Evolutionary conservation across 2,329 filamentous ascomycete species (phyloP).

Genomic region (Byssothecium circinans): DNA sequence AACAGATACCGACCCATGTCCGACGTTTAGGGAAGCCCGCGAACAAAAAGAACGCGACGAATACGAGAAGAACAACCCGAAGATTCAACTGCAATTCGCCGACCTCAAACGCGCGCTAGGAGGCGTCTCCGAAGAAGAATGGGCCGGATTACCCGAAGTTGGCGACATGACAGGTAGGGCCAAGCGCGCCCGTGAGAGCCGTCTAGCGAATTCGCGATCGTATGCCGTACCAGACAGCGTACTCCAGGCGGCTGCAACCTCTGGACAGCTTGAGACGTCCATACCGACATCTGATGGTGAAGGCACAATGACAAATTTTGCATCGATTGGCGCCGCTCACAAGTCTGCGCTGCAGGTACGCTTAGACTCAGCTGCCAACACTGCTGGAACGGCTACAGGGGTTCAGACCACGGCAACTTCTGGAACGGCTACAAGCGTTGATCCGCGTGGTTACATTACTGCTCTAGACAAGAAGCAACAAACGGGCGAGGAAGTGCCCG

Average conservation of each 20-base stretch:
- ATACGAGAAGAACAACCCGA: slow-evolving; percentile 96
- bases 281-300: slow-evolving; percentile 71
- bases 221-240: slow-evolving; percentile 98
- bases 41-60: slow-evolving; percentile 90
- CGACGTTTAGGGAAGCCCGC: slow-evolving; percentile 80
- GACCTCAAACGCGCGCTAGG: slow-evolving; percentile 90
- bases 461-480: slow-evolving; percentile 81
- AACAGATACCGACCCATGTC: slow-evolving; percentile 76
- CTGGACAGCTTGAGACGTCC: slow-evolving; percentile 81
- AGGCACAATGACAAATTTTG: slow-evolving; percentile 96
- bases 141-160: slow-evolving; percentile 92
- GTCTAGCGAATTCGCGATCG: slow-evolving; percentile 67
- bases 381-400: slow-evolving; percentile 59
- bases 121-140: slow-evolving; percentile 90
- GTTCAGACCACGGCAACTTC: slow-evolving; percentile 66
- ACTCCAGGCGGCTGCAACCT: slow-evolving; percentile 79
- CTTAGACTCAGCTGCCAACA: slow-evolving; percentile 76
- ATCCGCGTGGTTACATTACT: slow-evolving; percentile 94
- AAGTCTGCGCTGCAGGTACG: slow-evolving; percentile 96
- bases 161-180: slow-evolving; percentile 97
- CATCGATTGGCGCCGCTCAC: slow-evolving; percentile 91
- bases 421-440: slow-evolving; percentile 87
- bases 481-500: slow-evolving; percentile 71
- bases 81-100: slow-evolving; percentile 96
- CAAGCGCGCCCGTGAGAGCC: slow-evolving; percentile 78